phyloP scores from a whole-genome alignment of 208 protist species.

The Acanthamoeba castellanii region DNA sequence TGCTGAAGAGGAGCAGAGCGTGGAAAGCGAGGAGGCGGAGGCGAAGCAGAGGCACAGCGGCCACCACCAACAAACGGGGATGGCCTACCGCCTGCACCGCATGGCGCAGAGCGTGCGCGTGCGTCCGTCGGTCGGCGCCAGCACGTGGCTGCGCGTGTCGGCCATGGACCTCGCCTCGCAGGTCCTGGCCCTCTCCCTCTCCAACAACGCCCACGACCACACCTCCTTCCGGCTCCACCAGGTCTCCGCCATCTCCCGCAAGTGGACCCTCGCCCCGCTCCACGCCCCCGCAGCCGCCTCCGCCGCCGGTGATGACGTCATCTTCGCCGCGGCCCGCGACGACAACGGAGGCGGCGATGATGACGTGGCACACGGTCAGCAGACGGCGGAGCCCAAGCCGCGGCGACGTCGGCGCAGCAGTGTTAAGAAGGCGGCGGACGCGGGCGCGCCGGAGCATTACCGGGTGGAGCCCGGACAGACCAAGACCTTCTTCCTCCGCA shows the following conservation, averaged over 20 bases:
- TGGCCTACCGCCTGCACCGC: constrained; percentile 23
- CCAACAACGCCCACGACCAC: constrained; percentile 19
- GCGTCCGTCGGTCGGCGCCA: background rate
- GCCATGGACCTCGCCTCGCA: background rate
- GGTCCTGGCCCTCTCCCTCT: background rate
- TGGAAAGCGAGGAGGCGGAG: too few relatives aligned
- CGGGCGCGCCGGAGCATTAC: background rate
- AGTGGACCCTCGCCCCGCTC: constrained; percentile 2
- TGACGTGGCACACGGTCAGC: background rate
- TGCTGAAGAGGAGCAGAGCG: background rate
- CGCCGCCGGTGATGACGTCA: too few relatives aligned
- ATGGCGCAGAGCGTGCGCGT: constrained; percentile 13
- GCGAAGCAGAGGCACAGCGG: too few relatives aligned
- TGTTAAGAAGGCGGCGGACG: background rate
- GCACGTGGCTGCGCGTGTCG: background rate
- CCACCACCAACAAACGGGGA: background rate
- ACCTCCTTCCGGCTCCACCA: background rate
- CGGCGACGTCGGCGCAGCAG: background rate
- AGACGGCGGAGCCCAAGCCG: background rate
- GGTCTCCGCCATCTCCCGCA: constrained; percentile 24
- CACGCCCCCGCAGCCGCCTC: background rate
- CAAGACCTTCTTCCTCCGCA: constrained; percentile 18
- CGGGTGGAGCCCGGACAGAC: background rate
- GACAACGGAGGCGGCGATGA: background rate
- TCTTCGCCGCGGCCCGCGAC: background rate